phyloP scores from a whole-genome alignment of 176 grass and related monocot genomes.

The Lolium multiflorum region DNA sequence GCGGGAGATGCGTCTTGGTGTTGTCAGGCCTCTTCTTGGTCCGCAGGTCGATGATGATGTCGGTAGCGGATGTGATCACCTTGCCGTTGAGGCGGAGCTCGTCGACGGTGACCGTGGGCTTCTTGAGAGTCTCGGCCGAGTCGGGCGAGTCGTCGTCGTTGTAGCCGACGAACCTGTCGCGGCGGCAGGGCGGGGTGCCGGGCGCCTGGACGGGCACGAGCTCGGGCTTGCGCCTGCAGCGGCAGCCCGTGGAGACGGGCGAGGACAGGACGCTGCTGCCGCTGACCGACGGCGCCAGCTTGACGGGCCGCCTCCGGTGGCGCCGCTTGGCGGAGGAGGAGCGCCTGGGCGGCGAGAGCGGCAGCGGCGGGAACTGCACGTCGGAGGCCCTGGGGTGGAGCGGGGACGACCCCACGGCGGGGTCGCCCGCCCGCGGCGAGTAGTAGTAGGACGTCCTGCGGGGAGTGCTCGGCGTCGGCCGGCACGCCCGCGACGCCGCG shows the following conservation, averaged over 20 bases:
- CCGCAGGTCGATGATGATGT: conserved; percentile 65
- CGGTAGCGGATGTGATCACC: conserved; percentile 59
- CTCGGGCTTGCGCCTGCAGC: conserved; percentile 42
- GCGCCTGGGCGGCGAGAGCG: conserved; percentile 56
- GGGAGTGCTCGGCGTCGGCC: conserved; percentile 42
- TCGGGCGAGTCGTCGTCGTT: conserved; percentile 27
- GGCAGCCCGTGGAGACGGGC: conserved; percentile 47
- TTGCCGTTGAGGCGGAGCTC: conserved; percentile 12
- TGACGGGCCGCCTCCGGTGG: conserved; percentile 45
- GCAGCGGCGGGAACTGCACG: conserved; percentile 60
- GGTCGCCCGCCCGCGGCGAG: conserved; percentile 55
- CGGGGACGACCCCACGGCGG: conserved; percentile 48
- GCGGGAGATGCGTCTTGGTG: conserved; percentile 48
- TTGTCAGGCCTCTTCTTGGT: conserved; percentile 26
- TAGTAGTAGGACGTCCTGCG: conserved; percentile 84
- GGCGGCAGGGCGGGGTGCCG: conserved; percentile 45
- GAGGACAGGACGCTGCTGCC: conserved; percentile 50
- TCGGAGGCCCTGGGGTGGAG: conserved; percentile 51
- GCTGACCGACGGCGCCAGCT: conserved; percentile 34
- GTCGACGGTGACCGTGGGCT: conserved; percentile 6
- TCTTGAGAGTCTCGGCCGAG: background rate
- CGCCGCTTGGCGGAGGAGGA: conserved; percentile 58
- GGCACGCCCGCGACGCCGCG: conserved; percentile 16
- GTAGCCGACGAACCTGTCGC: conserved; percentile 52
- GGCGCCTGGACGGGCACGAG: conserved; percentile 23